These are phyloP conservation scores for Sodiomyces alkalinus DNA, from an alignment of 2,329 filamentous ascomycete species.

Conservation along the genomic window DNA sequence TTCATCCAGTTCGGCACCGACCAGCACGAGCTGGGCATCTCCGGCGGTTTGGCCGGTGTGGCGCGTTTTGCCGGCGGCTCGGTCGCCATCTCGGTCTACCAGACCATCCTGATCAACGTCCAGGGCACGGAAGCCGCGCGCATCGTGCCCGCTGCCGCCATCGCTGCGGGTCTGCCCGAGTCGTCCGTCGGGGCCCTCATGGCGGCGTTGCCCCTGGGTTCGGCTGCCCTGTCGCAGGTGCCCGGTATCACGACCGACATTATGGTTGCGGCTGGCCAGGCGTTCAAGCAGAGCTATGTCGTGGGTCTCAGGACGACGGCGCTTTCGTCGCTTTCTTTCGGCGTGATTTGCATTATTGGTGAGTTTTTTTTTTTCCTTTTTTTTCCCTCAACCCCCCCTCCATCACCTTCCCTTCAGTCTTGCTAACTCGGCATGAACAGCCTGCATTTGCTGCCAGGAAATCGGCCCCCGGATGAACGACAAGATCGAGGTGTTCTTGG, in stretches of 20 bases:
- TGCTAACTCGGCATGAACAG: constrained; percentile 5
- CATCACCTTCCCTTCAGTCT: not conserved
- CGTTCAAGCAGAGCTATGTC: constrained; percentile 17
- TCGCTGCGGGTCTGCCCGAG: constrained; percentile 17
- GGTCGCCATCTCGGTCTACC: constrained; percentile 24
- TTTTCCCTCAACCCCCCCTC: constrained; percentile 1
- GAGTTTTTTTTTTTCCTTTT: constrained; percentile 5
- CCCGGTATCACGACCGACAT: constrained; percentile 13
- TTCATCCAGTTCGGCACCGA: constrained; percentile 33
- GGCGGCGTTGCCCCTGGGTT: constrained; percentile 12
- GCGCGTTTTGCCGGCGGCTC: constrained; percentile 26
- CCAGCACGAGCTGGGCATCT: constrained; percentile 29
- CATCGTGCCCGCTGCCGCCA: constrained; percentile 18
- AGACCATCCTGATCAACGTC: constrained; percentile 23
- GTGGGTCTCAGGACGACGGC: constrained; percentile 14
- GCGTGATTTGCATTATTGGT: constrained; percentile 15
- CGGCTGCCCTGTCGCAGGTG: constrained; percentile 10
- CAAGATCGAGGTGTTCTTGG: constrained; percentile 20
- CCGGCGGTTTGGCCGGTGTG: constrained; percentile 25
- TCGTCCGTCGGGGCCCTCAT: constrained; percentile 15
- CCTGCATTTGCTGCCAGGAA: constrained; percentile 17
- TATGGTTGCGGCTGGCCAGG: constrained; percentile 12
- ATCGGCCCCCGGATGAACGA: constrained; percentile 20
- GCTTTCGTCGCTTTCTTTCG: constrained; percentile 14
- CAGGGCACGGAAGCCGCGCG: constrained; percentile 14